Conservation (phyloP, 23 red algal species). For the Gracilaria domingensis region DNA sequence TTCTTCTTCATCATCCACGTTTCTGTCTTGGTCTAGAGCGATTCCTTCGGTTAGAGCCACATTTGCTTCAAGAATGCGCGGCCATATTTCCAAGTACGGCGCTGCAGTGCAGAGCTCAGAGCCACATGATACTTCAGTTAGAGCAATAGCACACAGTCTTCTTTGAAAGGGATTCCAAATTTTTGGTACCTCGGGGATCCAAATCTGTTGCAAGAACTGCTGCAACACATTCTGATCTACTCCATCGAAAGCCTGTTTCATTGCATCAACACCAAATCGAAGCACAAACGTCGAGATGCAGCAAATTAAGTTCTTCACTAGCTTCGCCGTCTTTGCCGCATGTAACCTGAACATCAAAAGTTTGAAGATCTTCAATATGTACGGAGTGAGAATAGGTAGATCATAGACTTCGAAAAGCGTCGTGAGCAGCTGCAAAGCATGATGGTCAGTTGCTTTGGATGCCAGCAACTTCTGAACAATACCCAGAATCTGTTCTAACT, state of each 20-base stretch:
- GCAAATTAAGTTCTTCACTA: constrained; percentile 69
- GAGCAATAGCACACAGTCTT: constrained; percentile 61
- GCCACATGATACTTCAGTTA: constrained; percentile 56
- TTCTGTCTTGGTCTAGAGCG: constrained; percentile 45
- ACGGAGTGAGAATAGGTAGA: constrained; percentile 10
- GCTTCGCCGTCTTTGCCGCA: constrained; percentile 82
- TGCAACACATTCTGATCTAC: constrained; percentile 83
- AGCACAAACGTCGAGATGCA: constrained; percentile 79
- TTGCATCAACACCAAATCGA: constrained; percentile 62
- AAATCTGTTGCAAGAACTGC: constrained; percentile 82
- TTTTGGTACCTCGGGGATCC: constrained; percentile 71
- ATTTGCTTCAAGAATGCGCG: constrained; percentile 52
- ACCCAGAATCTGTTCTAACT: constrained; percentile 81
- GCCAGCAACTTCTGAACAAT: constrained; percentile 95
- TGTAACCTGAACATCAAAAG: constrained; percentile 88
- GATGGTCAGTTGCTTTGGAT: constrained; percentile 88
- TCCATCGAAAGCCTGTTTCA: constrained; percentile 62
- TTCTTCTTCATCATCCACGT: constrained; percentile 55
- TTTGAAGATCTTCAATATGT: constrained; percentile 72
- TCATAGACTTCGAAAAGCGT: constrained; percentile 76
- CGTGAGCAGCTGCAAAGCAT: constrained; percentile 75
- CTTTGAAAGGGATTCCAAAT: constrained; percentile 57
- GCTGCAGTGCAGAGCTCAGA: constrained; percentile 45
- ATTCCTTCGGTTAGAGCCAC: constrained; percentile 64
- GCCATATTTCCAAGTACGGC: constrained; percentile 55